These are phyloP conservation scores for Talaromyces trachyspermus DNA, from an alignment of 495 filamentous ascomycete species.

Conservation along the genomic window DNA sequence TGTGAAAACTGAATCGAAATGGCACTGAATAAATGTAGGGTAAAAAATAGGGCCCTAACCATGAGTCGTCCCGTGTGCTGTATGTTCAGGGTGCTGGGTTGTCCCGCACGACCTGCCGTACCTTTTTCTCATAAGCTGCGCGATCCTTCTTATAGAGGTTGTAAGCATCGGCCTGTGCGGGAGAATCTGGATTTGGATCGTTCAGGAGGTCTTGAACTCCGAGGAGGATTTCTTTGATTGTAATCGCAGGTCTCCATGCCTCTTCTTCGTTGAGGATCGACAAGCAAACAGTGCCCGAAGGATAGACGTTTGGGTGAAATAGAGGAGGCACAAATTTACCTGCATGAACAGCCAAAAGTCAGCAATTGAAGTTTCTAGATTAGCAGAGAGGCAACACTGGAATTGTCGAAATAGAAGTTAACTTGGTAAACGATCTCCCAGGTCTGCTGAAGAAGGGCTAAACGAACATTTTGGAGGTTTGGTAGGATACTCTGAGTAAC, in stretches of 20 bases:
- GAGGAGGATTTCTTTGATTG: constrained; percentile 91
- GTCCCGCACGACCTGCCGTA: constrained; percentile 78
- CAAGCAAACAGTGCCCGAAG: constrained; percentile 93
- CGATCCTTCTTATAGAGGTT: constrained; percentile 93
- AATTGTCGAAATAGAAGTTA: not conserved
- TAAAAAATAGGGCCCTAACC: no score
- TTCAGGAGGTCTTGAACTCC: constrained; percentile 93
- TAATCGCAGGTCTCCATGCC: constrained; percentile 96
- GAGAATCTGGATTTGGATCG: constrained; percentile 94
- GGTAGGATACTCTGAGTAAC: constrained; percentile 80
- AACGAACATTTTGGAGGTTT: constrained; percentile 94
- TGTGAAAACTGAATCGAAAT: no score
- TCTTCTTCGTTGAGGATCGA: constrained; percentile 98
- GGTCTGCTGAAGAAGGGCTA: constrained; percentile 1
- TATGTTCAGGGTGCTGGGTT: constrained; percentile 63
- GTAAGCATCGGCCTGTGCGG: constrained; percentile 95
- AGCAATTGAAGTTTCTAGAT: constrained; percentile 8
- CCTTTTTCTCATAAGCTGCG: constrained; percentile 76
- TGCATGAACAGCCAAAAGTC: constrained; percentile 23
- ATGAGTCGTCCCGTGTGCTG: no score
- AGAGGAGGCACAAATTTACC: constrained; percentile 96
- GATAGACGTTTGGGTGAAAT: constrained; percentile 99
- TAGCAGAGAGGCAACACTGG: not conserved
- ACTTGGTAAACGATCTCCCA: constrained; percentile 5
- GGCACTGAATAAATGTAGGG: no score